Percentiles rank a stretch among this genome's conserved stretches.
These are phyloP conservation scores for Paecilomyces dactylethromorphus DNA, from an alignment of 2,329 filamentous ascomycete species.

Conservation along the genomic window DNA sequence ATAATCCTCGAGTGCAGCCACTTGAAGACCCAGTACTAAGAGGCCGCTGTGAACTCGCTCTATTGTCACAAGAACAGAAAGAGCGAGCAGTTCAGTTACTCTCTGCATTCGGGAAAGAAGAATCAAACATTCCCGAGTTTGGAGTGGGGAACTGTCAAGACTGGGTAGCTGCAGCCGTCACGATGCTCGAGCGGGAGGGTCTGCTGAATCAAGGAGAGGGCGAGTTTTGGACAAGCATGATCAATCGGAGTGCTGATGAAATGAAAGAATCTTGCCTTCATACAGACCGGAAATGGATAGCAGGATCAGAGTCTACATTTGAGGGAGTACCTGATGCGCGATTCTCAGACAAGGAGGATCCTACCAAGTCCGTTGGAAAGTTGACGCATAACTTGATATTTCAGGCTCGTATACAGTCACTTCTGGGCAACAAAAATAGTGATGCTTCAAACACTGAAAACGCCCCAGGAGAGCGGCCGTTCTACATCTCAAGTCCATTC, in stretches of 20 bases:
- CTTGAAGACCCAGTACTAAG: conserved; percentile 12
- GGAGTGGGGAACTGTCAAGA: conserved; percentile 11
- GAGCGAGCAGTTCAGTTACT: conserved; percentile 2
- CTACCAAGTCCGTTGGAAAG: conserved; percentile 4
- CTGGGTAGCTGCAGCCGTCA: conserved; percentile 9
- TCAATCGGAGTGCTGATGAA: conserved; percentile 9
- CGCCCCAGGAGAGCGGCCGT: conserved; percentile 4
- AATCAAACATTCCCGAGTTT: conserved; percentile 12
- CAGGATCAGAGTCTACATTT: conserved; percentile 1
- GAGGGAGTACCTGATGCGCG: conserved; percentile 11
- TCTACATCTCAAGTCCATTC: conserved; percentile 13
- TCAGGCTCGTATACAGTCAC: conserved; percentile 6
- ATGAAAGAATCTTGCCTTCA: conserved; percentile 8
- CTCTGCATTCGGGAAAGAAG: conserved; percentile 7
- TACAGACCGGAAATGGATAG: conserved; percentile 8
- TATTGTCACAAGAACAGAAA: conserved; percentile 5
- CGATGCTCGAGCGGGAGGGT: conserved; percentile 2
- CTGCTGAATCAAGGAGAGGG: conserved; percentile 7
- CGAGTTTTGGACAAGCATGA: conserved; percentile 12
- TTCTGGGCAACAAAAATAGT: conserved; percentile 1
- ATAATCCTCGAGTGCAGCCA: conserved; percentile 12
- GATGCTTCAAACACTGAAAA: neutral
- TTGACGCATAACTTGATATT: conserved; percentile 8
- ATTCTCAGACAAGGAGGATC: conserved; percentile 5
- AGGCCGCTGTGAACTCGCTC: conserved; percentile 13